Evolutionary conservation across 2,329 filamentous ascomycete species (phyloP), one percentile per base, ranked within the genome.

Genomic region (Fusarium sp.): DNA sequence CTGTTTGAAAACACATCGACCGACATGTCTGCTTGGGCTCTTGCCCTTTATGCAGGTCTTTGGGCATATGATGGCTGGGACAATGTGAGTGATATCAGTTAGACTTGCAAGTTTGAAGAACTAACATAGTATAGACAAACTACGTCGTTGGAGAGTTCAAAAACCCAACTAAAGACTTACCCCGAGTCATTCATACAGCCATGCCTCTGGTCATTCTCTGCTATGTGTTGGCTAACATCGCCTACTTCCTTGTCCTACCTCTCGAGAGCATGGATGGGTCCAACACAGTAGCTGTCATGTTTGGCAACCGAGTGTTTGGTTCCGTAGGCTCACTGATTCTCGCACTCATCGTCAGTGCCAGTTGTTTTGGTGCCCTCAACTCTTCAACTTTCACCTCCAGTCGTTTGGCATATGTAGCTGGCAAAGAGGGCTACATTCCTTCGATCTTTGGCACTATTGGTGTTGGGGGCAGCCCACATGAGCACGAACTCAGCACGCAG

Each of bases 61-160:
- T 99, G 96, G 96, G 96, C 96, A 2, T 99, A 96, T 82, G 96
- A 99, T 80, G 96, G 96, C 35, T 99, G 96, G 96, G 96, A 99
- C 80, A 99, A 99, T 81, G 94, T 96, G 84, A 84, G 92, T 86
- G 46, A 11, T 33, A 13, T 5, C 15, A 11, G 17, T 10, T 10
- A n/a, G n/a, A 8, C 33, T 27, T 15, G 7, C 17, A 11, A 49
- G 22, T 27, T 20, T 41, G 36, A 35, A 49, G 18, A 14, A 36
- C 68, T 72, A 33, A 78, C 44, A 57, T 46, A 12, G 77, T 82
- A 13, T 71, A 96, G 94, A 97, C 95, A 70, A 99, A 98, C 83
- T 99, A 98, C 78, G 96, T 99, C 11, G 94, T 97, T 1, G 96
- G 95, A 76, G 96, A 99, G 82, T 98, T 99, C 84, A 93, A 94